A percentile compares a stretch with the other conserved stretches of the same genome.
Conservation (phyloP, 2,329 filamentous ascomycete species). For the Xylariaceae sp. region DNA sequence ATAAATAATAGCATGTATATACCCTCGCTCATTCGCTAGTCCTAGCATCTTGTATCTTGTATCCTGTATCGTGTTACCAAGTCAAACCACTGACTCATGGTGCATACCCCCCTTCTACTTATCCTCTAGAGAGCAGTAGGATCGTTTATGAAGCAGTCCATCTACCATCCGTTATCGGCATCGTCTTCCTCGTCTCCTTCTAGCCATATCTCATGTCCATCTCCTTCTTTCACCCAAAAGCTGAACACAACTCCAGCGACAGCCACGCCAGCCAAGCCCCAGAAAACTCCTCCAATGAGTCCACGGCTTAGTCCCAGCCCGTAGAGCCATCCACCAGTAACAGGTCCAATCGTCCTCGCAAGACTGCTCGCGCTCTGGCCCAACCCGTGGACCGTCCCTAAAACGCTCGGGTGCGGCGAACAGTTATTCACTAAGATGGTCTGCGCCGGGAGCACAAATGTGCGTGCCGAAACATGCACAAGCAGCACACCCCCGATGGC, state of each 20-base stretch:
- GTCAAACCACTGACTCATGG: too few relatives aligned
- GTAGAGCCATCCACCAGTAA: constrained; percentile 66
- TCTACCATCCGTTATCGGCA: constrained; percentile 4
- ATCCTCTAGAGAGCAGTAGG: too few relatives aligned
- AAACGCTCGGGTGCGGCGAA: constrained; percentile 54
- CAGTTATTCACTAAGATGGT: constrained; percentile 57
- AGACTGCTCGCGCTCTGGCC: constrained; percentile 65
- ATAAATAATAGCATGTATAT: too few relatives aligned
- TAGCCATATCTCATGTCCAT: constrained; percentile 70
- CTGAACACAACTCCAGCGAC: constrained; percentile 57
- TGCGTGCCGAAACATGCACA: constrained; percentile 70
- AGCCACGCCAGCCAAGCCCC: constrained; percentile 59
- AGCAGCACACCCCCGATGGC: constrained; percentile 68
- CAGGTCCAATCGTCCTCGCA: constrained; percentile 65
- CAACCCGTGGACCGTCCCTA: constrained; percentile 57
- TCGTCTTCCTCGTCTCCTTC: constrained; percentile 64
- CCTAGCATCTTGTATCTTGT: too few relatives aligned
- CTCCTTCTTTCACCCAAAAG: constrained; percentile 63
- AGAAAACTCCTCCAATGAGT: constrained; percentile 65
- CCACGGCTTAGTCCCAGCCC: constrained; percentile 64
- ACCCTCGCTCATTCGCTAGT: too few relatives aligned
- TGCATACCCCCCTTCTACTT: too few relatives aligned
- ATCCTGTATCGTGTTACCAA: too few relatives aligned
- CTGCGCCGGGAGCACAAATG: constrained; percentile 61
- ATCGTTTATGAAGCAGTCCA: not conserved